A percentile compares a stretch with the other conserved stretches of the same genome.
Conservation (phyloP, 2,329 filamentous ascomycete genomes). For the Sclerotiophoma versabilis region DNA sequence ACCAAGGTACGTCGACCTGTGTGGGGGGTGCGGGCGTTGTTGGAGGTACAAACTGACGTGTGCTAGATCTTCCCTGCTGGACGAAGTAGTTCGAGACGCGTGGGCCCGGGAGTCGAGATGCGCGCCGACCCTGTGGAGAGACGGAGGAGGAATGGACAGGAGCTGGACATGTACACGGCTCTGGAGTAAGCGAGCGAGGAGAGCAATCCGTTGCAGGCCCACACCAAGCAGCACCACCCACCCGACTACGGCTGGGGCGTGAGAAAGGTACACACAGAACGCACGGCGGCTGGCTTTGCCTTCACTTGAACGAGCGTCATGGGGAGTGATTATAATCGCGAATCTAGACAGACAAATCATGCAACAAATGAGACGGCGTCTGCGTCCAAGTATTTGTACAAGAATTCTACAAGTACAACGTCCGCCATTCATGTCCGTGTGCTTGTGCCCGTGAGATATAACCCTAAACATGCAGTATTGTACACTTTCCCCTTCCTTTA, state of each 20-base stretch:
- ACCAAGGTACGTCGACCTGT: constrained; percentile 74
- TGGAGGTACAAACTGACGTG: background rate
- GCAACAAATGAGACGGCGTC: constrained; percentile 14
- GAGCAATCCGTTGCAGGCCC: background rate
- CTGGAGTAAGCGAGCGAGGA: constrained; percentile 66
- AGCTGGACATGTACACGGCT: constrained; percentile 71
- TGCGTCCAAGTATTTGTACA: constrained; percentile 27
- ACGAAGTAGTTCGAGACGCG: constrained; percentile 65
- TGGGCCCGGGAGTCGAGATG: constrained; percentile 85
- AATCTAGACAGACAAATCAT: constrained; percentile 1
- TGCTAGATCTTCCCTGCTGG: constrained; percentile 65
- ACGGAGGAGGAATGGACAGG: constrained; percentile 59
- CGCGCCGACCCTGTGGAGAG: constrained; percentile 69
- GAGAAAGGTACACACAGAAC: no score
- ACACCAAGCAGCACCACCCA: no score
- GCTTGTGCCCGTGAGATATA: background rate
- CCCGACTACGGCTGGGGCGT: no score
- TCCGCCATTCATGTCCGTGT: background rate
- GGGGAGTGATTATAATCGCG: background rate
- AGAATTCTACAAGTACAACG: constrained; percentile 19
- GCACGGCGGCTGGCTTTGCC: no score
- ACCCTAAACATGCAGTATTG: constrained; percentile 24
- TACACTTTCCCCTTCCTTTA: constrained; percentile 30
- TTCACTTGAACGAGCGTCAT: background rate
- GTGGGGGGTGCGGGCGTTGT: background rate